phyloP scores from a whole-genome alignment of 2,329 filamentous ascomycete genomes.

The Periconia sp. region DNA sequence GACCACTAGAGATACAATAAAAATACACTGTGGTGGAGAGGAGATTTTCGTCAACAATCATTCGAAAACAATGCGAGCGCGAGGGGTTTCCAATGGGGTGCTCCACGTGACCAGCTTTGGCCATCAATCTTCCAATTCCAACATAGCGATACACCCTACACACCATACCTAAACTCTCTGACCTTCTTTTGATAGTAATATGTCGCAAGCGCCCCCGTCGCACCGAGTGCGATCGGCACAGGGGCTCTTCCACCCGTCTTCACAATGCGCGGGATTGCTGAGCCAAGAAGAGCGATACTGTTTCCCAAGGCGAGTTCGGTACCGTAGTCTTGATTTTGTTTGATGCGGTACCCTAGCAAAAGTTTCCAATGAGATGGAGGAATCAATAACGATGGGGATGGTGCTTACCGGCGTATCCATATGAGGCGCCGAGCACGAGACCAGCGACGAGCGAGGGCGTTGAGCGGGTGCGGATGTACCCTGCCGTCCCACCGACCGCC shows the following conservation, averaged over 20 bases:
- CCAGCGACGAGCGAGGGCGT: conserved; percentile 31
- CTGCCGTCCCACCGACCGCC: conserved; percentile 28
- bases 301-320: conserved; percentile 31
- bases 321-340: conserved; percentile 31
- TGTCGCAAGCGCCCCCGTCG: conserved; percentile 24
- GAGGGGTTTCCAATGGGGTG: background rate
- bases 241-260: conserved; percentile 30
- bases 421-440: conserved; percentile 26
- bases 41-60: too few species aligned
- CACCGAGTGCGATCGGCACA: conserved; percentile 27
- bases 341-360: conserved; percentile 27
- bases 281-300: conserved; percentile 25
- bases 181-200: conserved; percentile 35
- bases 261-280: conserved; percentile 27
- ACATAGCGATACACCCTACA: conserved; percentile 9
- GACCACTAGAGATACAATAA: too few species aligned
- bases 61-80: too few species aligned
- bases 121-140: too few species aligned
- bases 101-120: background rate
- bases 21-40: too few species aligned
- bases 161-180: conserved; percentile 31
- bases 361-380: background rate
- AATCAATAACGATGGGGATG: background rate
- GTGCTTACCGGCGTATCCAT: conserved; percentile 26
- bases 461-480: conserved; percentile 30